phyloP scores from a whole-genome alignment of 768 basidiomycete genomes.

The Boletus reticulatus region DNA sequence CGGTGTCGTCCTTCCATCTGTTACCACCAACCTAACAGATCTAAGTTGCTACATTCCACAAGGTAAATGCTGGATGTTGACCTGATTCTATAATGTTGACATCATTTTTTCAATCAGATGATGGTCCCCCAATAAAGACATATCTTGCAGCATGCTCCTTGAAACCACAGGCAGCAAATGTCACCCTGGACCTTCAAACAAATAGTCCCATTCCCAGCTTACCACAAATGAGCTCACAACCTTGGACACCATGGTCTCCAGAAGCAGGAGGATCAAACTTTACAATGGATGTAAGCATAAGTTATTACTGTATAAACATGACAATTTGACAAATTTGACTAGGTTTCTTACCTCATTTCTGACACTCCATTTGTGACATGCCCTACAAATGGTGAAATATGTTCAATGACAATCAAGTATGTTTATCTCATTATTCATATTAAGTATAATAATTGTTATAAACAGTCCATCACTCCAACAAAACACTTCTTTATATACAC shows the following conservation, averaged over 20 bases:
- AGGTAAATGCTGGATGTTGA: neutral
- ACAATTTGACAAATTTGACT: neutral
- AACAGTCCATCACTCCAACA: no score
- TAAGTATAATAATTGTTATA: no score
- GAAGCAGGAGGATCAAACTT: neutral
- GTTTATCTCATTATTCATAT: neutral
- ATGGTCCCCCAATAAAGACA: neutral
- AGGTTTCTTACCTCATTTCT: neutral
- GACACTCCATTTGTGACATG: neutral
- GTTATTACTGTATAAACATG: neutral
- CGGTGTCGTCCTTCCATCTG: neutral
- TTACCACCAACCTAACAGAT: neutral
- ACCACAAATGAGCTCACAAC: neutral
- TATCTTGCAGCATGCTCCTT: constrained; percentile 12
- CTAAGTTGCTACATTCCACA: neutral
- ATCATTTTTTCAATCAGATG: neutral
- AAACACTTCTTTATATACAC: no score
- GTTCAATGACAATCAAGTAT: neutral
- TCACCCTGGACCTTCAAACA: constrained; percentile 4
- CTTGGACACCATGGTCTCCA: constrained; percentile 10
- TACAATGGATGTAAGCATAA: neutral
- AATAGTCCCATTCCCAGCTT: neutral
- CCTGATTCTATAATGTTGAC: neutral
- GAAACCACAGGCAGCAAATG: neutral
- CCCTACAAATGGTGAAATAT: neutral